Evolutionary conservation across 148 eudicot species (phyloP), one percentile per base, ranked within the genome.

Genomic region (Oxyria digyna): DNA sequence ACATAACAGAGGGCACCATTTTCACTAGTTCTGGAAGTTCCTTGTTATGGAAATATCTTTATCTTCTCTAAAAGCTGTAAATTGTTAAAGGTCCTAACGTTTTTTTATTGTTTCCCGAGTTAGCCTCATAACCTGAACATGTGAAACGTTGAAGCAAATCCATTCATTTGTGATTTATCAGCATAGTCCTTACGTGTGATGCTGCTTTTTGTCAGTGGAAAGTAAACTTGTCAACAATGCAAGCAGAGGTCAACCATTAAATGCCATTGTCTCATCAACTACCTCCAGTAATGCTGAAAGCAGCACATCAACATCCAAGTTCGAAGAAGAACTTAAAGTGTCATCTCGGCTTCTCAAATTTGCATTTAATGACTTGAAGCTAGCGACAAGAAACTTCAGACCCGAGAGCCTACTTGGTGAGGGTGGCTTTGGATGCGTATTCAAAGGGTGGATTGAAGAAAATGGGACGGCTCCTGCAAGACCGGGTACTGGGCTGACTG

Each of bases 381-480:
- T 79, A 74, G 84, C 92, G 67, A 87, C 92, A 40, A 79, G 92
- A 69, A 87, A 85, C 63, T 85, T 87, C 70, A 85, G 92, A 77
- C 92, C 92, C 0, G 89, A 87, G 55, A 85, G 87, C 81, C 83
- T 87, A 67, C 84, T 87, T 52, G 92, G 89, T 65, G 87, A 87
- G 69, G 92, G 92, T 67, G 92, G 92, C 35, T 87, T 87, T 59
- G 92, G 92, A 71, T 87, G 89, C 26, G 92, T 87, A 33, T 87
- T 87, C 74, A 87, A 87, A 78, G 92, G 89, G 8, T 87, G 89
- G 92, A 81, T 87, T 64, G 87, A 85, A 73, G 89, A 85, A 76
- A 87, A 85, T 79, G 92, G 92, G 42, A 87, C 87, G 20, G 89
- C 92, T 59, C 87, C 92, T 8, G 92, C 83, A 35, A 87, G 81